Evolutionary conservation across 352 stramenopile species (phyloP), one percentile per base, ranked within the genome.

Genomic region (Pythium insidiosum): DNA sequence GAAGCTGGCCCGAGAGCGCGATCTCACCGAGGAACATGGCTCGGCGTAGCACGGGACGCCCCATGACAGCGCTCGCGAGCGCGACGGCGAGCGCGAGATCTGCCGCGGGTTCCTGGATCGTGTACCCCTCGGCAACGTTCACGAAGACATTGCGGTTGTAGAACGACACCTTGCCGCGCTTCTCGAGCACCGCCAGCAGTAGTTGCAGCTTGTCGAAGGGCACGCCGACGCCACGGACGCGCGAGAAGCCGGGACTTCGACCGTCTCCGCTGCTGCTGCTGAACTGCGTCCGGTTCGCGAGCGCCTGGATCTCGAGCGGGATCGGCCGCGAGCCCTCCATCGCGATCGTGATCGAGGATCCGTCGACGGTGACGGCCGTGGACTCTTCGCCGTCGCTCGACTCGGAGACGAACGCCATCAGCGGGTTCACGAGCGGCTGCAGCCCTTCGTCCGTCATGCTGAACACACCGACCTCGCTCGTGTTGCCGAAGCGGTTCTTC

Each of bases 401-500:
- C 11, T 48, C 33, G 10, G 73, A 79, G 6, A 98, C 66, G 43
- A 94, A 95, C 13, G 82, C 77, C 34, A 85, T 46, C 11, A 90
- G 63, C 11, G 81, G 83, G 38, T 94, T 92, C 16, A 60, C 50
- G 22, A 96, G 58, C 42, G 87, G 77, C 28, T 74, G 60, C 3
- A 96, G 56, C 7, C 86, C 88, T 28, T 64, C 61, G 43, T 93
- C 79, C 11, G 68, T 91, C 90, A 98, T 98, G 53, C 87, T 80
- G 53, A 98, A 98, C 20, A 99, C 86, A 10, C 92, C 95, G n/a
- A 98, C 89, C 56, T 98, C 93, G 49, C 92, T 94, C 7, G 84
- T 96, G 21, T 87, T 95, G 29, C 95, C 95, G 54, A 99, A 99
- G 13, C 93, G 87, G 74, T 98, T 98, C 58, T 98, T 98, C 18